Evolutionary conservation across 208 protist genomes (phyloP), one percentile per base, ranked within the genome.

Genomic region (Acanthamoeba triangularis): DNA sequence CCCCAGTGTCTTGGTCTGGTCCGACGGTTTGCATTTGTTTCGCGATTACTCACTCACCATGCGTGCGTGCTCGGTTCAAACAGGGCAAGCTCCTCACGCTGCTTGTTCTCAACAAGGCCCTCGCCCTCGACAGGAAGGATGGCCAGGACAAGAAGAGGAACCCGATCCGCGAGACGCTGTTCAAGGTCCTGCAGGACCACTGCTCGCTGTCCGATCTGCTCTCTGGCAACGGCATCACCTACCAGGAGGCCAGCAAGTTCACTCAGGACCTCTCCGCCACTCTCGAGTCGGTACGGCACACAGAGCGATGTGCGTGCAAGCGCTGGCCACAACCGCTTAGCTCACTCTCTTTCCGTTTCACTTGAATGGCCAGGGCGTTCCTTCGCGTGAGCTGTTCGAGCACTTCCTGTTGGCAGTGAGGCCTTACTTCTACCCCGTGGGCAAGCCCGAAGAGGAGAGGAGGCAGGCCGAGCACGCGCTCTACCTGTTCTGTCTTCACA

Each of bases 51-150:
- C 11, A n/a, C n/a, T n/a, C n/a, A n/a, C 67, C 11, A 16, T 25
- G 30, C 18, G 25, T 37, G 65, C 10, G 35, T 25, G 25, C 30
- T 44, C 11, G 35, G 37, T 13, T 10, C 37, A 5, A 82, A 28
- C 49, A 90, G 84, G 84, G 84, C 84, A 90, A 90, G 59, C 54
- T 69, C 20, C 41, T 90, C 23, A 30, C 52, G 11, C 18, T 90
- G 35, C 84, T 90, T 23, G 84, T 90, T 30, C 59, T 90, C 49
- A 90, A 90, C 84, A 61, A 67, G 23, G 84, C 84, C 5, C 59
- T 90, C 10, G 49, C 49, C 11, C 54, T 90, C 41, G 33, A 82
- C 74, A 82, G 20, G 37, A 82, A 82, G 41, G 41, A 52, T 7
- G 20, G 37, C 37, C 37, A 82, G 35, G 23, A 52, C n/a, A 23